These are phyloP conservation scores for Pythium vanterpoolii DNA, from an alignment of 352 stramenopile genomes.

Conservation along the genomic window DNA sequence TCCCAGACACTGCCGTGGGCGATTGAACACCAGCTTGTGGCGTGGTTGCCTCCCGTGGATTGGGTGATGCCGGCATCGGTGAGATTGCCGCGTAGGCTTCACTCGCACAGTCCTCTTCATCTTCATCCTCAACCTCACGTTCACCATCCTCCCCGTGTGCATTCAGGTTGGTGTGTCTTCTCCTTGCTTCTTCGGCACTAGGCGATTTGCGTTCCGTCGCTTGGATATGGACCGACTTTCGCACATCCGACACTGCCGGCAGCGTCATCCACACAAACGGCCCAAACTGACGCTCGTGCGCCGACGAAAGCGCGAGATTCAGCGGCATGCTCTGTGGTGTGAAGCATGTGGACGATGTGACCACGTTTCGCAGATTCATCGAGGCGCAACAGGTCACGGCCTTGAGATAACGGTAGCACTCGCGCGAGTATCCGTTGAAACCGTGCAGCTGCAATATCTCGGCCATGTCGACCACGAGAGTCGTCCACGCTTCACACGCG, in stretches of 20 bases:
- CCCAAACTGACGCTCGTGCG: constrained; percentile 17
- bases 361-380: constrained; percentile 66
- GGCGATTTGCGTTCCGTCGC: not conserved
- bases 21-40: not conserved
- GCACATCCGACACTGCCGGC: not conserved
- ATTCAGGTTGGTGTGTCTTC: not conserved
- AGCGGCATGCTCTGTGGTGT: constrained; percentile 34
- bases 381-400: constrained; percentile 58
- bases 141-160: not conserved
- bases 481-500: constrained; percentile 44
- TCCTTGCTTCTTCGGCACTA: not conserved
- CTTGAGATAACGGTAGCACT: constrained; percentile 65
- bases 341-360: constrained; percentile 50
- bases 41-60: not conserved
- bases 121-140: not conserved
- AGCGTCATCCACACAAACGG: constrained; percentile 17
- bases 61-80: not conserved
- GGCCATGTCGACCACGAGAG: constrained; percentile 61
- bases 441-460: constrained; percentile 59
- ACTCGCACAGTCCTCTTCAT: not conserved
- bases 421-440: constrained; percentile 65
- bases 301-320: constrained; percentile 10
- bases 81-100: not conserved
- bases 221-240: constrained; percentile 1
- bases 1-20: not conserved